A percentile compares a stretch with the other conserved stretches of the same genome.
Evolutionary conservation across 2,329 filamentous ascomycete species (phyloP).

Genomic region (Cercospora berteroae): DNA sequence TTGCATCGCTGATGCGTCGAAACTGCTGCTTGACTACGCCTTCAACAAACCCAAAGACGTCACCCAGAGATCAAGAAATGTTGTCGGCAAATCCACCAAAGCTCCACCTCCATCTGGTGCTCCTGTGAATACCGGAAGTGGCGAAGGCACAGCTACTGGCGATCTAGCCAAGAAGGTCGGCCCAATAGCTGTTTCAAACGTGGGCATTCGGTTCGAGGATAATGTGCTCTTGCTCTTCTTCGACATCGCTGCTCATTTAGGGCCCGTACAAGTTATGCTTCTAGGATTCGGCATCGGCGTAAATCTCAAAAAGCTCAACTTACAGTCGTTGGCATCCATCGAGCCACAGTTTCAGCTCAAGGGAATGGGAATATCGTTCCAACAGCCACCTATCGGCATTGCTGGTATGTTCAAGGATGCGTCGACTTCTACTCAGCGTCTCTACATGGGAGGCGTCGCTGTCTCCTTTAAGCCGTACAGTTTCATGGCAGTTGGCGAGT

Average conservation of each 20-base stretch:
- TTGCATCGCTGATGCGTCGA: neutral
- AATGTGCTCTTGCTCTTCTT: neutral
- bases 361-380: conserved; percentile 12
- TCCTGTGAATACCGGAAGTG: neutral
- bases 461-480: conserved; percentile 9
- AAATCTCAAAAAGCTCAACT: neutral
- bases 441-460: conserved; percentile 11
- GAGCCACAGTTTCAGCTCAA: neutral
- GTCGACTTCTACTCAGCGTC: neutral
- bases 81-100: neutral
- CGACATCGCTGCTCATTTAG: conserved; percentile 1
- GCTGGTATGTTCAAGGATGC: conserved; percentile 12
- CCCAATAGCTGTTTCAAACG: neutral
- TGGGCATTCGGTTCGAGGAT: conserved; percentile 8
- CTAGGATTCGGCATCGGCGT: conserved; percentile 10
- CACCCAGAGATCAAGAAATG: neutral
- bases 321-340: neutral
- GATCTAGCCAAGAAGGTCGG: conserved; percentile 1
- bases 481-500: conserved; percentile 17
- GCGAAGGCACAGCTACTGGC: neutral
- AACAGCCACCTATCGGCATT: conserved; percentile 5
- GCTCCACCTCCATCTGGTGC: neutral
- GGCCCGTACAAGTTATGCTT: conserved; percentile 2
- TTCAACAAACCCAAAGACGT: conserved; percentile 2
- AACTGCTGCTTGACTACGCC: conserved; percentile 2